phyloP scores from a whole-genome alignment of 2,329 filamentous ascomycete species.

The Paramyrothecium sp. region DNA sequence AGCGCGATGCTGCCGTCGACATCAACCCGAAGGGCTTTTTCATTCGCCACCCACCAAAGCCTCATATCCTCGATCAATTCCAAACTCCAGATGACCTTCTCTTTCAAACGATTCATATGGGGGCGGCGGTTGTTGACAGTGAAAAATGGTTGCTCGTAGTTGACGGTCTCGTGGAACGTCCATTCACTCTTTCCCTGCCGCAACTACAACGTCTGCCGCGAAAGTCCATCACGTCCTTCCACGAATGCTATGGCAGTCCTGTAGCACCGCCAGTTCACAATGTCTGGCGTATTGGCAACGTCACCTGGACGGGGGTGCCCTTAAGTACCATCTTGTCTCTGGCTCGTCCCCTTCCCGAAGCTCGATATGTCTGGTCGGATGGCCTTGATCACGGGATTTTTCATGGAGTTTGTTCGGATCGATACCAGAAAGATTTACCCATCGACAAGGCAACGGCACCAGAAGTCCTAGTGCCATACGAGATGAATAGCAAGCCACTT shows the following conservation, averaged over 20 bases:
- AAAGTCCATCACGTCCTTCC: background rate
- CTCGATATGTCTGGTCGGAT: background rate
- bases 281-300: background rate
- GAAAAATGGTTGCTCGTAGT: background rate
- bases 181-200: background rate
- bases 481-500: background rate
- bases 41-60: background rate
- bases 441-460: background rate
- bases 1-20: background rate
- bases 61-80: background rate
- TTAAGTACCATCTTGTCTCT: background rate
- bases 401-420: background rate
- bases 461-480: background rate
- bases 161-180: background rate
- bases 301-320: background rate
- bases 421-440: background rate
- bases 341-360: background rate
- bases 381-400: background rate
- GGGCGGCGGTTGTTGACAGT: background rate
- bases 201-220: background rate
- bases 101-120: background rate
- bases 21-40: background rate
- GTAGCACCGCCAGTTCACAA: background rate
- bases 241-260: background rate
- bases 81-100: background rate